A percentile compares a stretch with the other conserved stretches of the same genome.
phyloP scores from a whole-genome alignment of 345 rosid genomes.

The Citrus sinensis region DNA sequence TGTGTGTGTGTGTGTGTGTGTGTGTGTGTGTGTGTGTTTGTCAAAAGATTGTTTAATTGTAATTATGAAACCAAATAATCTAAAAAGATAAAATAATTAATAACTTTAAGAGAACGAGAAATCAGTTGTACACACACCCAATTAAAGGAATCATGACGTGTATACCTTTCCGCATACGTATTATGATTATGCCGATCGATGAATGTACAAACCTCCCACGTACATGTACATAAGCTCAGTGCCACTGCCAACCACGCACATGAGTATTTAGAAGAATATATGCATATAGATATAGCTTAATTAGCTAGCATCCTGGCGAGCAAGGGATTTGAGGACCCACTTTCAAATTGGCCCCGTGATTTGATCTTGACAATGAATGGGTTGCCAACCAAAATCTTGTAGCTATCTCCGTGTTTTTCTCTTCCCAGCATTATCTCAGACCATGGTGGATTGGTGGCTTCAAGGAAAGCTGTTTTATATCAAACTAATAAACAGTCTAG shows the following conservation, averaged over 20 bases:
- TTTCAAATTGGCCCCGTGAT: constrained; percentile 36
- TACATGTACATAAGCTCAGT: not conserved
- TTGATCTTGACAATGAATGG: constrained; percentile 31
- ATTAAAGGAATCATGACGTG: too few relatives aligned
- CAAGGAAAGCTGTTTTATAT: constrained; percentile 7
- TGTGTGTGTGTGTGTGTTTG: too few relatives aligned
- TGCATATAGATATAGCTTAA: not conserved
- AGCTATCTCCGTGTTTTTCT: constrained; percentile 52
- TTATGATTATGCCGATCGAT: too few relatives aligned
- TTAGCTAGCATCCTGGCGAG: constrained; percentile 11
- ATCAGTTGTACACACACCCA: not conserved
- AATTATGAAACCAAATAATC: constrained; percentile 6
- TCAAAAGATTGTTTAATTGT: not conserved
- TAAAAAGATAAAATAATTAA: constrained; percentile 6
- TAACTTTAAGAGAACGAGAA: not conserved
- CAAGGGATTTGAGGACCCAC: constrained; percentile 38
- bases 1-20: too few relatives aligned
- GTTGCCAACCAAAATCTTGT: constrained; percentile 43
- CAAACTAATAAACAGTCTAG: constrained; percentile 21
- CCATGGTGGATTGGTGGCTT: not conserved
- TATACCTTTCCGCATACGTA: too few relatives aligned
- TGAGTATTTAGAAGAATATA: not conserved
- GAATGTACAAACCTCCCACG: too few relatives aligned
- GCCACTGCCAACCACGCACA: not conserved
- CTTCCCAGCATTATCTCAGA: constrained; percentile 30